phyloP scores from a whole-genome alignment of 768 basidiomycete genomes.

The Boletales sp. region DNA sequence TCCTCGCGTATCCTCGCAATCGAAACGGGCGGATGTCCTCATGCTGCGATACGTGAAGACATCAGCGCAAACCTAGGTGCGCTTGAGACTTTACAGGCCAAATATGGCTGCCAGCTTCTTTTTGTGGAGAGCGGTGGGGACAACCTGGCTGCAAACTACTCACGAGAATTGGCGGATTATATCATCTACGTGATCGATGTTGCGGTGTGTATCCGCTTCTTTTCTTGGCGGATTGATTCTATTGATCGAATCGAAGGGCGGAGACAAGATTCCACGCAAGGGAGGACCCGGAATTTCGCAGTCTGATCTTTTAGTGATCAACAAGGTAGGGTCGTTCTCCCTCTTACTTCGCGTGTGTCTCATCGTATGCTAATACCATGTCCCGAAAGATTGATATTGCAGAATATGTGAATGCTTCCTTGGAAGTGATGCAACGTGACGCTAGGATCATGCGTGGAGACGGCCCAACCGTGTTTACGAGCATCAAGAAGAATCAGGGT shows the following conservation, averaged over 20 bases:
- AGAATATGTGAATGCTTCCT: conserved; percentile 85
- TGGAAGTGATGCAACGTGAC: conserved; percentile 93
- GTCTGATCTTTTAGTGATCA: conserved; percentile 90
- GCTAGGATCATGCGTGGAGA: conserved; percentile 91
- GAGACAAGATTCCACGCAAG: conserved; percentile 98
- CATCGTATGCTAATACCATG: background rate
- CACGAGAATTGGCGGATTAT: conserved; percentile 93
- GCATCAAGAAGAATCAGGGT: conserved; percentile 73
- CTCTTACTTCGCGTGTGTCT: background rate
- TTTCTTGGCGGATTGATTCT: background rate
- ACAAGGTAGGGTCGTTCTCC: conserved; percentile 60
- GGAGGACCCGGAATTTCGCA: conserved; percentile 97
- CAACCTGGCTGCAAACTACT: conserved; percentile 96
- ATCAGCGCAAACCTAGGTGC: conserved; percentile 97
- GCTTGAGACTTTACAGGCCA: conserved; percentile 88
- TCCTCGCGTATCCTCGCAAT: conserved; percentile 87
- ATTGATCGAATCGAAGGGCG: conserved; percentile 56
- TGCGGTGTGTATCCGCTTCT: conserved; percentile 46
- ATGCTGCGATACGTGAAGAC: conserved; percentile 97
- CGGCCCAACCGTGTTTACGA: conserved; percentile 90
- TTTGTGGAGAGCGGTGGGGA: conserved; percentile 97
- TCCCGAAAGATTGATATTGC: conserved; percentile 82
- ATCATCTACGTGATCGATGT: conserved; percentile 94
- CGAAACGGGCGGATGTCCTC: conserved; percentile 97
- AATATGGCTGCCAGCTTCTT: conserved; percentile 85